phyloP scores from a whole-genome alignment of 1,139 yeast genomes.

The Meyerozyma athensensis region DNA sequence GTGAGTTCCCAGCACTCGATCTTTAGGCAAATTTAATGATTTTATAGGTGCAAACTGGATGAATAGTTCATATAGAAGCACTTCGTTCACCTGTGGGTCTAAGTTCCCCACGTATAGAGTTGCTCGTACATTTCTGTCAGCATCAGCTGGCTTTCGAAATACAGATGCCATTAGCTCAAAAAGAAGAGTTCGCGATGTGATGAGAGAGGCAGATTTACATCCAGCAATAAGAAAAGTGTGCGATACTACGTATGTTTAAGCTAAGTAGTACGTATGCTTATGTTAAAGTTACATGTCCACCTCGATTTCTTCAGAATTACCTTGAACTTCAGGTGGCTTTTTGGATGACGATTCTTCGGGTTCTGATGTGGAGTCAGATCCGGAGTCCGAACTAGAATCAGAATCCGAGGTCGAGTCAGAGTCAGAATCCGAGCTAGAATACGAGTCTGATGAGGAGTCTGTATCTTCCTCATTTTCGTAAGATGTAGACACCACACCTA shows the following conservation, averaged over 20 bases:
- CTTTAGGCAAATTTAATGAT: constrained; percentile 72
- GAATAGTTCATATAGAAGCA: constrained; percentile 71
- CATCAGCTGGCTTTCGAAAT: constrained; percentile 31
- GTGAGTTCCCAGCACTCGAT: constrained; percentile 62
- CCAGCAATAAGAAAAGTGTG: background rate
- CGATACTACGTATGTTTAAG: background rate
- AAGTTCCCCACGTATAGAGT: constrained; percentile 82
- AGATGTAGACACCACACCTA: constrained; percentile 2
- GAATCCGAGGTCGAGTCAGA: constrained; percentile 8
- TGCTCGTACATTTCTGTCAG: constrained; percentile 56
- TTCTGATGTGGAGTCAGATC: constrained; percentile 10
- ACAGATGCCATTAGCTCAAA: constrained; percentile 22
- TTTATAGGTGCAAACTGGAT: constrained; percentile 81
- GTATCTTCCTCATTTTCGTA: constrained; percentile 7
- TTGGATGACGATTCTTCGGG: constrained; percentile 22
- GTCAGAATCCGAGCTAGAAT: constrained; percentile 10
- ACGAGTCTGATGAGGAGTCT: constrained; percentile 5
- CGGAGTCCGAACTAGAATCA: constrained; percentile 13
- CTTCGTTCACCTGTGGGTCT: constrained; percentile 68
- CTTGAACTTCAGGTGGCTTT: constrained; percentile 5
- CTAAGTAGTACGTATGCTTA: background rate
- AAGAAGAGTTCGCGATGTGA: constrained; percentile 3
- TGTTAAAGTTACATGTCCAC: constrained; percentile 2
- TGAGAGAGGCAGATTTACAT: too few relatives aligned
- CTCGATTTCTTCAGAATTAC: constrained; percentile 3